Base-by-base conservation (phyloP, 2,329 filamentous ascomycete genomes). In the Ploettnerulaceae sp. region DNA sequence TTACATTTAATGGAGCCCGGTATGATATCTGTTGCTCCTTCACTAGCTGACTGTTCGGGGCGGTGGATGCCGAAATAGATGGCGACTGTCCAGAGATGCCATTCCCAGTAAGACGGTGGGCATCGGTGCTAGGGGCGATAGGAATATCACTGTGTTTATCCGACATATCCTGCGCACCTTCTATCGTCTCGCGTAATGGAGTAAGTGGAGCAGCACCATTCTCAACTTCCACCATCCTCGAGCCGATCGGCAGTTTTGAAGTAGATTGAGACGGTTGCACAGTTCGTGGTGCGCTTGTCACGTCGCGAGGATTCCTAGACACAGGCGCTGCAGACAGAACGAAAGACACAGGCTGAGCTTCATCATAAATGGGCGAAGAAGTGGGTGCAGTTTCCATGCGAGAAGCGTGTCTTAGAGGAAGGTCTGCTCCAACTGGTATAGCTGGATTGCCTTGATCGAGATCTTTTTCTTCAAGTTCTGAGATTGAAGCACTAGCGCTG, bases 111-210 rank as follows among this genome's bases (percentile, higher is more conserved):
- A 33, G 9, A 33, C 51, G 56, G 6, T 39, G 39, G 18, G 43
- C 38, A 41, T 57, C 45, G 34, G 55, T 28, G 36, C 54, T 58
- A 21, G 55, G 54, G 20, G 56, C 53, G 28, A 51, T 48, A 20
- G 54, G 57, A n/a, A n/a, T n/a, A n/a, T n/a, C n/a, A 21, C 55
- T 59, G 15, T 53, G 48, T 45, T 65, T 60, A 43, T 65, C 62
- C 7, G 60, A 62, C 24, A 56, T 58, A 21, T 61, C 60, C 14
- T 45, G 53, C 20, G 57, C 57, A 18, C 49, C 57, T 47, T 66
- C 62, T 49, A 59, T 59, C 52, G 64, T 54, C 47, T 66, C 64
- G 14, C 58, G 58, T 9, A 65, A 47, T 5, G 64, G 62, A 12
- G 63, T 63, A 9, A 65, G 56, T 7, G 60, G 56, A 45, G 62